phyloP scores from a whole-genome alignment of 176 grass and related monocot species.

The Rhipidocladum racemiflorum region DNA sequence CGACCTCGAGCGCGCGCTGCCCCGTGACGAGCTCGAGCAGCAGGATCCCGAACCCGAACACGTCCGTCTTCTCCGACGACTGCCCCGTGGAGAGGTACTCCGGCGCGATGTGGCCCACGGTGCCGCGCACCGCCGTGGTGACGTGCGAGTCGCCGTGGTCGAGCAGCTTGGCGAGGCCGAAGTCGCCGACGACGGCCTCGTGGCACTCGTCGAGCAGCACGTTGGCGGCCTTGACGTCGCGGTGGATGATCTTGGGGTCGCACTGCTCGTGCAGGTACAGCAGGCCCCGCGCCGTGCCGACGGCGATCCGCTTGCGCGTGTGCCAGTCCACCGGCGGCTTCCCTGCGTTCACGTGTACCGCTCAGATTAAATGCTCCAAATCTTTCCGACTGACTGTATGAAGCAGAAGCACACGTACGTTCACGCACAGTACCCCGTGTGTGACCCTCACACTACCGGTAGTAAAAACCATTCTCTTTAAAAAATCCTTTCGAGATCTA shows the following conservation, averaged over 20 bases:
- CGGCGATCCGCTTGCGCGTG: slow-evolving; percentile 61
- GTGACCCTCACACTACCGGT: not conserved
- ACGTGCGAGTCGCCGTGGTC: slow-evolving; percentile 82
- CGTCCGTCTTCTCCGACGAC: slow-evolving; percentile 75
- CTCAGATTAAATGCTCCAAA: not conserved
- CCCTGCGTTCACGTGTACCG: slow-evolving; percentile 6
- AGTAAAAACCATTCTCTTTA: too few relatives aligned
- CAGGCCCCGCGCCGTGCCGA: slow-evolving; percentile 59
- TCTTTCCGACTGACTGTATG: not conserved
- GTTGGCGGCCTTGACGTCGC: slow-evolving; percentile 89
- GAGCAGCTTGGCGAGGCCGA: slow-evolving; percentile 76
- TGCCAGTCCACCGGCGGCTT: slow-evolving; percentile 73
- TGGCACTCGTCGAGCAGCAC: slow-evolving; percentile 68
- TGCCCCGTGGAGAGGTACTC: slow-evolving; percentile 72
- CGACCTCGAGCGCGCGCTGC: slow-evolving; percentile 53
- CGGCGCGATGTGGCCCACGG: slow-evolving; percentile 67
- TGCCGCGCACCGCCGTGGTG: slow-evolving; percentile 74
- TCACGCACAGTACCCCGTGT: not conserved
- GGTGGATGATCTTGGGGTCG: slow-evolving; percentile 91
- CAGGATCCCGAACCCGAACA: slow-evolving; percentile 68
- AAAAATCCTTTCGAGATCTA: not conserved
- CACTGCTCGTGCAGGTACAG: slow-evolving; percentile 92
- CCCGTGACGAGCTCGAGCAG: slow-evolving; percentile 74
- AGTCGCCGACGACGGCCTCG: slow-evolving; percentile 82
- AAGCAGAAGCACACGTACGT: not conserved